phyloP scores from a whole-genome alignment of 257 asterid species.

The Marsdenia floribunda region DNA sequence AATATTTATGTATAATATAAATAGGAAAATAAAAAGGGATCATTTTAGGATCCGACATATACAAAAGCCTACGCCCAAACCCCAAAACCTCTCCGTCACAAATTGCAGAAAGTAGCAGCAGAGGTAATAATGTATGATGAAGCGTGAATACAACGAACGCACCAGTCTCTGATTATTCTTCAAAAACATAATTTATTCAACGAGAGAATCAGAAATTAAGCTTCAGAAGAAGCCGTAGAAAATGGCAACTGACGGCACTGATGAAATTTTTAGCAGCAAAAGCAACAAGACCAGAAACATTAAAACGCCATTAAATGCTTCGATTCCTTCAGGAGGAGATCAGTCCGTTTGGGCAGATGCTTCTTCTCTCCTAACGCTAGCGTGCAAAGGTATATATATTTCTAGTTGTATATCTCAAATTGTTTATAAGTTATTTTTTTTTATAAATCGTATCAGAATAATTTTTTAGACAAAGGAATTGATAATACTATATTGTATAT shows the following conservation, averaged over 20 bases:
- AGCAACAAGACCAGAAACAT: constrained; percentile 17
- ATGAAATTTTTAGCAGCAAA: constrained; percentile 3
- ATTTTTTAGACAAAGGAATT: not conserved
- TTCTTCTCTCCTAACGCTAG: constrained; percentile 60
- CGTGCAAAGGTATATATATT: constrained; percentile 53
- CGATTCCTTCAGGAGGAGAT: constrained; percentile 60
- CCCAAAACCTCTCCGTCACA: not conserved
- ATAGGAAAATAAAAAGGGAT: not conserved
- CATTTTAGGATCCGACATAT: not conserved
- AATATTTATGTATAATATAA: too few relatives aligned
- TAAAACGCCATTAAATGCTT: constrained; percentile 38
- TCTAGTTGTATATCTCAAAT: not conserved
- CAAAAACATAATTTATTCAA: not conserved
- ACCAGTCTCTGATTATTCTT: not conserved
- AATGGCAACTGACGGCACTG: constrained; percentile 18
- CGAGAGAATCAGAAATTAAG: not conserved
- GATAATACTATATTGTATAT: too few relatives aligned
- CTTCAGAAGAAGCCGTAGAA: not conserved
- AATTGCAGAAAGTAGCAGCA: not conserved
- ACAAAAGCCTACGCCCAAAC: not conserved
- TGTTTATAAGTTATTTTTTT: not conserved
- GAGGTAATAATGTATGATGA: not conserved
- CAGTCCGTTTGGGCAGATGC: constrained; percentile 80
- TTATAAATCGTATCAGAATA: not conserved
- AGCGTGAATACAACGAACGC: constrained; percentile 6